A percentile compares a stretch with the other conserved stretches of the same genome.
These are phyloP conservation scores for Rubroshorea leprosula DNA, from an alignment of 345 rosid species.

Conservation along the genomic window DNA sequence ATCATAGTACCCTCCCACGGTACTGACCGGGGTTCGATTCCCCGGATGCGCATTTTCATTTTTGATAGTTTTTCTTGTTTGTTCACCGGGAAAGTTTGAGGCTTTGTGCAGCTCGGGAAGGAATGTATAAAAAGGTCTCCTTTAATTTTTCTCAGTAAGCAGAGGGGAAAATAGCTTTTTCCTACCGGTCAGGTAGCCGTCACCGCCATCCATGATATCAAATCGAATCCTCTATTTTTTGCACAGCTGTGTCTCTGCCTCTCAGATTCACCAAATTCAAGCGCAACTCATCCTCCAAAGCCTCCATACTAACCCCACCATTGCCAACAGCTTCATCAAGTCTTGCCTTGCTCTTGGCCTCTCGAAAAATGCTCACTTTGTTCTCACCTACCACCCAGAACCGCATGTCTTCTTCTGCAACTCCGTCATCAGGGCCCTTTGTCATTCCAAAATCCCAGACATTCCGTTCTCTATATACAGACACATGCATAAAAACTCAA, in stretches of 20 bases:
- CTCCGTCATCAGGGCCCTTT: conserved; percentile 41
- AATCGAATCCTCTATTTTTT: conserved; percentile 30
- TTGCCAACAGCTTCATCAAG: conserved; percentile 35
- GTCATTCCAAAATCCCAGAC: conserved; percentile 32
- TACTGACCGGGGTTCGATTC: conserved; percentile 69
- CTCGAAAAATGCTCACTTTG: conserved; percentile 21
- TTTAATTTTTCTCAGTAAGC: no score
- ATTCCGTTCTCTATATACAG: conserved; percentile 34
- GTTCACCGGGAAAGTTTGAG: not conserved
- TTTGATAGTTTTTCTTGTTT: not conserved
- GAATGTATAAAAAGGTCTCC: no score
- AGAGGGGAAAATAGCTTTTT: no score
- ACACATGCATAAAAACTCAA: conserved; percentile 28
- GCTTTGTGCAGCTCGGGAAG: not conserved
- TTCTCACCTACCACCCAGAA: conserved; percentile 24
- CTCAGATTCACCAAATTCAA: conserved; percentile 42
- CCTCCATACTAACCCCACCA: conserved; percentile 27
- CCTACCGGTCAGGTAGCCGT: no score
- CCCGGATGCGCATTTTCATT: conserved; percentile 42
- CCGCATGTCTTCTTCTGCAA: conserved; percentile 52
- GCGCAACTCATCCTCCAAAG: conserved; percentile 36
- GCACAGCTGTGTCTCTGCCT: conserved; percentile 14
- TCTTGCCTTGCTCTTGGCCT: conserved; percentile 31
- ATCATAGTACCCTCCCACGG: conserved; percentile 74
- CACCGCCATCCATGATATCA: conserved; percentile 11